phyloP scores from a whole-genome alignment of 1,284 basidiomycete genomes.

The Heterobasidion parviporum region DNA sequence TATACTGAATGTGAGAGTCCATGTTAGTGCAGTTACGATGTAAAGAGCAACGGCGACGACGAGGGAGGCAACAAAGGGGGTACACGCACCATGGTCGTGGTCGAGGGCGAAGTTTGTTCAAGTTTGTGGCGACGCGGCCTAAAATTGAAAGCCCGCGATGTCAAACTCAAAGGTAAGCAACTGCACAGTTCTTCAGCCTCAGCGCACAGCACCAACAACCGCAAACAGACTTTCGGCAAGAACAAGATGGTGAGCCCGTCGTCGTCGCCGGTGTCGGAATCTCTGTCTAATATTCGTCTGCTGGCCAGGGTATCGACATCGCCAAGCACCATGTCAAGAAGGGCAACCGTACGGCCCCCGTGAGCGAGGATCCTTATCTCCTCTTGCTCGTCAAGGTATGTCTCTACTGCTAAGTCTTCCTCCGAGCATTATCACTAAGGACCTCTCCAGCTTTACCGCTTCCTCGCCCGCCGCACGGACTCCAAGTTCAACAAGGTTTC shows the following conservation, averaged over 20 bases:
- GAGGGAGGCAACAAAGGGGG: slow-evolving; percentile 1
- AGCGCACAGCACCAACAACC: slow-evolving; percentile 12
- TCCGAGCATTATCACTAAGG: not conserved
- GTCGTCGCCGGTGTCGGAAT: slow-evolving; percentile 17
- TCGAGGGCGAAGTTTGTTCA: slow-evolving; percentile 18
- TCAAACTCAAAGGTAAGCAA: slow-evolving; percentile 20
- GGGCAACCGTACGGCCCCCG: slow-evolving; percentile 89
- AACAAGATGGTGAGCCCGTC: slow-evolving; percentile 71
- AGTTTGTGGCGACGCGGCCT: slow-evolving; percentile 16
- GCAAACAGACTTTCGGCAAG: slow-evolving; percentile 31
- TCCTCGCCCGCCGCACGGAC: slow-evolving; percentile 96
- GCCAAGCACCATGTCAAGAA: slow-evolving; percentile 98
- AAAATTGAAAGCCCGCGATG: slow-evolving; percentile 18
- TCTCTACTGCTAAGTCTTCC: slow-evolving; percentile 5
- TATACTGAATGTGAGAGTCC: slow-evolving; percentile 38
- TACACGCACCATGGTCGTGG: slow-evolving; percentile 61
- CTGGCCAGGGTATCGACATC: slow-evolving; percentile 91
- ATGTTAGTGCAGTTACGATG: slow-evolving; percentile 3
- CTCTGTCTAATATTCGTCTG: slow-evolving; percentile 6
- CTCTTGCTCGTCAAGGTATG: slow-evolving; percentile 95
- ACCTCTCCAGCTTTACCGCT: slow-evolving; percentile 83
- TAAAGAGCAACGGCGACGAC: slow-evolving; percentile 9
- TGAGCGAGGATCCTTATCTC: slow-evolving; percentile 99
- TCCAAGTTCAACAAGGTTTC: slow-evolving; percentile 92
- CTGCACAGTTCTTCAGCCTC: slow-evolving; percentile 53